Base-by-base conservation (phyloP, 768 basidiomycete genomes). In the Harrya chromipes region DNA sequence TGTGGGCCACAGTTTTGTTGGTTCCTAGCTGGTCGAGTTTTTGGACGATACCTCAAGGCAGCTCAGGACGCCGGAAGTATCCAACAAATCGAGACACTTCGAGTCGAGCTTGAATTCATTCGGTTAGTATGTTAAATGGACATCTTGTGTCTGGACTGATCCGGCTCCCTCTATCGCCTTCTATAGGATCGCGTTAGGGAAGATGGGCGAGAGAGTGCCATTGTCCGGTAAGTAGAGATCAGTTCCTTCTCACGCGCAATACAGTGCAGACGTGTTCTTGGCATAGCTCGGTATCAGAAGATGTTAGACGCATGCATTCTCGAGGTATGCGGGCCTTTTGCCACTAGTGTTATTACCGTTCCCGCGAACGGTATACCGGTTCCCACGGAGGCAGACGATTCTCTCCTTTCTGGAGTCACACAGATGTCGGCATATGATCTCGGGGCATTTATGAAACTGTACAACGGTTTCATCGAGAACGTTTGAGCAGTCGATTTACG, bases 21-120 rank as follows among this genome's bases (percentile, higher is more conserved):
- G 85, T 88, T 85, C 61, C 71, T 77, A 43, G 78, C 77, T 39
- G 87, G 85, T 3, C 74, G 84, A 24, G 82, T 85, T 11, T 73
- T 90, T 19, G 76, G 81, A 16, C 76, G 84, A 13, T 87, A 87
- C 63, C 65, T 86, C 29, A 78, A 80, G 53, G 82, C 81, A 27
- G 82, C 85, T 4, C 71, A 81, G 27, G 78, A 85, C 31, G 75
- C 74, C 5, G 76, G 80, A 17, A 76, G 76, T 49, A 58, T 70
- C 21, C 81, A 83, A 26, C 83, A 85, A 61, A 72, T 79, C n/a
- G 59, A 75, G 2, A 82, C 78, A 12, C 63, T 89, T 8, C 78
- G 77, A 17, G 69, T 73, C 11, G 88, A 90, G 63, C 69, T 88
- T 24, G 80, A 81, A 47, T 86, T 85, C 59, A 74, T 88, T n/a